Conservation (phyloP, 176 grass and related monocot genomes). For the Lolium perenne region DNA sequence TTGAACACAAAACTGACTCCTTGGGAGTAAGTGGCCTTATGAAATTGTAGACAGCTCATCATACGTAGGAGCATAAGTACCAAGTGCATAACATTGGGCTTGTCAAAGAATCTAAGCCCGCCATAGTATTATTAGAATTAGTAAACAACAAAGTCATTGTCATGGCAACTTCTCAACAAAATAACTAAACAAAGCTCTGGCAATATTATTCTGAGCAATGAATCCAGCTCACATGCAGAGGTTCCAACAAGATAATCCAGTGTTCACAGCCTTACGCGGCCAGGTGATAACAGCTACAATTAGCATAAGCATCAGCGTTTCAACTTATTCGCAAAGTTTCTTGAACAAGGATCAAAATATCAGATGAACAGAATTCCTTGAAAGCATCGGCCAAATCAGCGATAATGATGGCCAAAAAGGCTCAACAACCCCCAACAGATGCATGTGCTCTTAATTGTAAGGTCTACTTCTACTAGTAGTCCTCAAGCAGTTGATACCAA, state of each 20-base stretch:
- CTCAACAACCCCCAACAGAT: not conserved
- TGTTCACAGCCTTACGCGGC: not conserved
- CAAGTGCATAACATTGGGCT: constrained; percentile 20
- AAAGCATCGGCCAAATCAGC: not conserved
- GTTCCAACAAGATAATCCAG: constrained; percentile 10
- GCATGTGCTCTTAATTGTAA: not conserved
- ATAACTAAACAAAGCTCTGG: not conserved
- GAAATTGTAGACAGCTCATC: not conserved
- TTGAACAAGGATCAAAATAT: not conserved
- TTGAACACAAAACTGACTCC: too few relatives aligned
- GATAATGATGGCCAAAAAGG: not conserved
- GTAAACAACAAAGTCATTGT: not conserved
- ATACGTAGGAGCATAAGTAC: constrained; percentile 17
- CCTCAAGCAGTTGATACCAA: constrained; percentile 10
- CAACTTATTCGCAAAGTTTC: constrained; percentile 4
- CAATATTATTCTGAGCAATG: constrained; percentile 12
- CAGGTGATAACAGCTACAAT: constrained; percentile 3
- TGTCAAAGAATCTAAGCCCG: constrained; percentile 8
- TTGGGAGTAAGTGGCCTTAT: not conserved
- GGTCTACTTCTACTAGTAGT: not conserved
- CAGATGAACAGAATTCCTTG: not conserved
- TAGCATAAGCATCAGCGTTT: not conserved
- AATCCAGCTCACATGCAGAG: constrained; percentile 14
- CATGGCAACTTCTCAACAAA: constrained; percentile 21
- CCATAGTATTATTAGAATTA: not conserved